Evolutionary conservation across 495 filamentous ascomycete genomes (phyloP).

Genomic region (Penicillium herquei): DNA sequence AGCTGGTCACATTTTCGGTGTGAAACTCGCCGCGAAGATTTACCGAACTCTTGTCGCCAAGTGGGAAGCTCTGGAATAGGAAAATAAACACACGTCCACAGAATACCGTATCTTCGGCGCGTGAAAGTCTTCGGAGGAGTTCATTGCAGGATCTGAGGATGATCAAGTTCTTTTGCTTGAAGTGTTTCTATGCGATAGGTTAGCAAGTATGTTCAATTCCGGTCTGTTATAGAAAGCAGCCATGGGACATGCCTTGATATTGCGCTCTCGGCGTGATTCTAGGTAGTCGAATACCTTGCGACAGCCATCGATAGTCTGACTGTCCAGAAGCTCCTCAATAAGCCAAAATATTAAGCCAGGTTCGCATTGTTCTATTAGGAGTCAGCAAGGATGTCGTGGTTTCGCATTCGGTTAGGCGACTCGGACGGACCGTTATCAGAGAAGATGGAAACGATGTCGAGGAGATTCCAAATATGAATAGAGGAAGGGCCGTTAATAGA

Average conservation of each 20-base stretch:
- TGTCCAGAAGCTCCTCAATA: conserved; percentile 92
- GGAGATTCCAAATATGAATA: conserved; percentile 83
- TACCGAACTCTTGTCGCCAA: conserved; percentile 94
- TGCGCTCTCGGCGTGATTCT: conserved; percentile 83
- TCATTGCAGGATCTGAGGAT: conserved; percentile 94
- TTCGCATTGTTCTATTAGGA: conserved; percentile 69
- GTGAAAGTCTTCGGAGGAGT: conserved; percentile 81
- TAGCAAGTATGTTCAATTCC: conserved; percentile 4
- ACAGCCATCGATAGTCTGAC: conserved; percentile 88
- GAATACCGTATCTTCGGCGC: conserved; percentile 95
- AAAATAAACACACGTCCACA: conserved; percentile 97
- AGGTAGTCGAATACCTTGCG: conserved; percentile 89
- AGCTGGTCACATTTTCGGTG: conserved; percentile 88
- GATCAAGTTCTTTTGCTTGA: conserved; percentile 79
- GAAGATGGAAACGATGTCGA: conserved; percentile 84
- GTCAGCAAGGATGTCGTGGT: conserved; percentile 21
- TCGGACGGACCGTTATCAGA: conserved; percentile 66
- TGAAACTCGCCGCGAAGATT: conserved; percentile 97
- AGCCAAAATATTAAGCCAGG: conserved; percentile 82
- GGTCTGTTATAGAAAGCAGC: neutral
- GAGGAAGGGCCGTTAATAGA: conserved; percentile 73
- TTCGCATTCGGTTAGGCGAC: conserved; percentile 14
- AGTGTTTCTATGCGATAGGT: conserved; percentile 57
- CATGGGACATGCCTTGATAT: conserved; percentile 58
- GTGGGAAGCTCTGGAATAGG: conserved; percentile 92